Evolutionary conservation across 257 asterid genomes (phyloP).

Genomic region (Nicotiana sylvestris): DNA sequence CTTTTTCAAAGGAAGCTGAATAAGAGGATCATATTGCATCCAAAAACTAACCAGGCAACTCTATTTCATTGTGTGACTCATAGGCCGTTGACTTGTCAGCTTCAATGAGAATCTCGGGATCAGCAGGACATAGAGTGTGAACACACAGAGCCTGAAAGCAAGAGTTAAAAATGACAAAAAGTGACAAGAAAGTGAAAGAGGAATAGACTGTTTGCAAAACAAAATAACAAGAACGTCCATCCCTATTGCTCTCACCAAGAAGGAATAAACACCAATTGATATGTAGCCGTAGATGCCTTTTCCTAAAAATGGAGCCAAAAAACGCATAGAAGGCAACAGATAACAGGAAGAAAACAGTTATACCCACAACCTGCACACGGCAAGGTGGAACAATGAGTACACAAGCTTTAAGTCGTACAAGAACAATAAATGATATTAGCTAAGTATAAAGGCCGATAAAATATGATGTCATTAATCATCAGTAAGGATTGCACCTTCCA

Average conservation of each 20-base stretch:
- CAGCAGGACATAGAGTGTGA: slow-evolving; percentile 59
- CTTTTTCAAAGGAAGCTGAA: background rate
- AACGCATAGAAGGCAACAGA: slow-evolving; percentile 95
- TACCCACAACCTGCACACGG: slow-evolving; percentile 80
- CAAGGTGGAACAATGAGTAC: slow-evolving; percentile 10
- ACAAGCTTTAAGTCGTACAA: background rate
- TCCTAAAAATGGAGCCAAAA: slow-evolving; percentile 92
- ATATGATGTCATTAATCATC: background rate
- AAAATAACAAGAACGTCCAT: slow-evolving; percentile 3
- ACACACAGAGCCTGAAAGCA: slow-evolving; percentile 70
- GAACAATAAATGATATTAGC: background rate
- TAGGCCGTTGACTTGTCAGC: slow-evolving; percentile 50
- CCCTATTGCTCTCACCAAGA: slow-evolving; percentile 54
- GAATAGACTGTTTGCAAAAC: background rate
- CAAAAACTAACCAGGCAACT: slow-evolving; percentile 54
- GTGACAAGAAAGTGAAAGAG: slow-evolving; percentile 13
- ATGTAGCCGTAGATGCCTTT: slow-evolving; percentile 74
- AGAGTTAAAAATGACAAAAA: slow-evolving; percentile 15
- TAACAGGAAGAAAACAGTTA: slow-evolving; percentile 81
- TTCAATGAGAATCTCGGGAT: slow-evolving; percentile 82
- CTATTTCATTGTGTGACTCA: slow-evolving; percentile 58
- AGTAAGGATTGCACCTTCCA: background rate
- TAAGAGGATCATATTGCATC: background rate
- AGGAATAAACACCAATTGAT: slow-evolving; percentile 78
- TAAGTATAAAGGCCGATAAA: background rate